Conservation (phyloP, 345 rosid species). For the Hibiscus trionum region DNA sequence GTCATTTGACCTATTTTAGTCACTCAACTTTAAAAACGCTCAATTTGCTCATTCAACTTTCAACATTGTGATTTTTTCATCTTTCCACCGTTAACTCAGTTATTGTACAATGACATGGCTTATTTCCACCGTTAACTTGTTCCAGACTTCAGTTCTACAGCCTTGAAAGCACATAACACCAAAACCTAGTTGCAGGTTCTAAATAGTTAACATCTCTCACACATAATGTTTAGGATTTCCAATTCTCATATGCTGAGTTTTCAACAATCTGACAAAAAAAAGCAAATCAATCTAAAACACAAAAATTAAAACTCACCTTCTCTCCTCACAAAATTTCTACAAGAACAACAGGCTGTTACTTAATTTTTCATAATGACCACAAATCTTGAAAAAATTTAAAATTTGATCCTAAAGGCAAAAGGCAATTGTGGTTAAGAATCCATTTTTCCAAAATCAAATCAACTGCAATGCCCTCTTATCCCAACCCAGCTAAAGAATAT, state of each 20-base stretch:
- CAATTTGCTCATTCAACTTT: no score
- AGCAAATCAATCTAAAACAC: background rate
- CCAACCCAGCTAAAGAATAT: background rate
- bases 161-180: no score
- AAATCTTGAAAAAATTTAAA: background rate
- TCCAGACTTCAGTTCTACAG: no score
- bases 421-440: background rate
- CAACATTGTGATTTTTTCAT: no score
- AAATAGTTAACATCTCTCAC: no score
- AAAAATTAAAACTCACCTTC: no score
- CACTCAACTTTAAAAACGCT: no score
- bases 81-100: no score
- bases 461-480: background rate
- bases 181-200: no score
- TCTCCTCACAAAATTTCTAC: background rate
- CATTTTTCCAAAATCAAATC: background rate
- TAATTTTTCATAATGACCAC: background rate
- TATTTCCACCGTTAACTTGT: no score
- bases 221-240: background rate
- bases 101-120: no score
- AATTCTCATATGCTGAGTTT: background rate
- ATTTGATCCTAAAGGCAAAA: background rate
- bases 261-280: background rate
- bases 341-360: background rate
- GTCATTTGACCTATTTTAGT: no score